phyloP scores from a whole-genome alignment of 2,329 filamentous ascomycete genomes.

The Ophiocordyceps australis region DNA sequence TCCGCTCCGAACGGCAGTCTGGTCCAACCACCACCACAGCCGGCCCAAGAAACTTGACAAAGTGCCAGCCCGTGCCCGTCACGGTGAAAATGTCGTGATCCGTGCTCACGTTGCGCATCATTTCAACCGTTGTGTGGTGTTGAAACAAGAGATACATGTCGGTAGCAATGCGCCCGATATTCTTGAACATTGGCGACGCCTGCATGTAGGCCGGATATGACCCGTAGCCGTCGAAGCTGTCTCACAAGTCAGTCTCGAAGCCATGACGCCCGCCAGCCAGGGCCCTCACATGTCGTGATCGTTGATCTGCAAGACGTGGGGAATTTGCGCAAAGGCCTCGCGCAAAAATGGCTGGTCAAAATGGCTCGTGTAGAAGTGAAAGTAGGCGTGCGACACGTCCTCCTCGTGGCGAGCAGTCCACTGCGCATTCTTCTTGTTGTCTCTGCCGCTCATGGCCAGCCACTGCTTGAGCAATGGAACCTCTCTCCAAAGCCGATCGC shows the following conservation, averaged over 20 bases:
- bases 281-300: slow-evolving; percentile 88
- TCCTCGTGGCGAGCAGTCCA: slow-evolving; percentile 95
- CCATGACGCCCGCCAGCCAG: no score
- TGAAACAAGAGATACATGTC: slow-evolving; percentile 98
- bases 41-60: slow-evolving; percentile 89
- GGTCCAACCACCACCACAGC: slow-evolving; percentile 78
- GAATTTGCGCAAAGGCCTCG: slow-evolving; percentile 95
- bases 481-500: slow-evolving; percentile 90
- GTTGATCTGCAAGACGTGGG: slow-evolving; percentile 80
- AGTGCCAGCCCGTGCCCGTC: slow-evolving; percentile 96
- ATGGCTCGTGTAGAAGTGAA: slow-evolving; percentile 96
- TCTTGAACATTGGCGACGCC: slow-evolving; percentile 92
- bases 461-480: slow-evolving; percentile 87
- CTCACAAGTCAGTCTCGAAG: neutral
- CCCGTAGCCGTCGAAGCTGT: slow-evolving; percentile 86
- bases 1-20: slow-evolving; percentile 83
- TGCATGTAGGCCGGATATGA: slow-evolving; percentile 99
- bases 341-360: slow-evolving; percentile 92
- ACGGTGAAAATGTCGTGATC: slow-evolving; percentile 92
- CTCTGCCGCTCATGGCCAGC: slow-evolving; percentile 82
- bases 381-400: slow-evolving; percentile 89
- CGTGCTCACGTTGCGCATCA: slow-evolving; percentile 73
- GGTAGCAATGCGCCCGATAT: slow-evolving; percentile 85
- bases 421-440: slow-evolving; percentile 72
- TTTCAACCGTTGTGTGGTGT: slow-evolving; percentile 88